Percentiles rank a stretch among this genome's conserved stretches.
These are phyloP conservation scores for Durusdinium trenchii DNA, from an alignment of 73 alveolate genomes.

Conservation along the genomic window DNA sequence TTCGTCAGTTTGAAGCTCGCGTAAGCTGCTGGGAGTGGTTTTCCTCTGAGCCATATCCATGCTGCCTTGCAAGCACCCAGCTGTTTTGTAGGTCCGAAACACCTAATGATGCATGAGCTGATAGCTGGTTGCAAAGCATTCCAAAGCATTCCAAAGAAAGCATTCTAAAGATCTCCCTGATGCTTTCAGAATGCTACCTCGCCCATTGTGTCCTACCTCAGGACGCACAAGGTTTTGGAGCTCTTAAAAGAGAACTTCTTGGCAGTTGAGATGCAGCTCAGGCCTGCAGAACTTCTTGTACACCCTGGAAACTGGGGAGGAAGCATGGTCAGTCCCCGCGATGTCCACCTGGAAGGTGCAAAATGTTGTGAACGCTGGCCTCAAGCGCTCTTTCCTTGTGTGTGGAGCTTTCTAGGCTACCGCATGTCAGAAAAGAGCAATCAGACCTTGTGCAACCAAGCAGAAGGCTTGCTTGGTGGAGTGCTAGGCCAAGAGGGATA, in stretches of 20 bases:
- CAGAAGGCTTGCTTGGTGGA: not conserved
- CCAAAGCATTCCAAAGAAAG: not conserved
- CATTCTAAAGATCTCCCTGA: not conserved
- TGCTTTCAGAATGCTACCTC: not conserved
- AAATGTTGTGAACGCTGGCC: not conserved
- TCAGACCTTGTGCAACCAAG: not conserved
- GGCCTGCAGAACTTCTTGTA: not conserved
- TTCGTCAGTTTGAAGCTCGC: too few relatives aligned
- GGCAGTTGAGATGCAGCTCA: not conserved
- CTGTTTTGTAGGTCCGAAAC: too few relatives aligned
- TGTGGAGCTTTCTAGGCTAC: not conserved
- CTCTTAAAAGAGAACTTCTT: not conserved
- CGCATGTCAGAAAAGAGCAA: not conserved
- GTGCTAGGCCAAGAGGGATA: not conserved
- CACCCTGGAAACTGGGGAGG: not conserved
- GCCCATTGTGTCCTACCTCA: not conserved
- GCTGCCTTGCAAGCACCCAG: too few relatives aligned
- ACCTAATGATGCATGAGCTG: too few relatives aligned
- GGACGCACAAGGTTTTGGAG: not conserved
- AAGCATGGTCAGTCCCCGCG: not conserved
- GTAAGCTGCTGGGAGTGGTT: too few relatives aligned
- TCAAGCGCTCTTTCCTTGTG: not conserved
- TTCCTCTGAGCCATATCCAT: too few relatives aligned
- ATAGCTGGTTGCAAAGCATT: not conserved
- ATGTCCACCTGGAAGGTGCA: not conserved